These are phyloP conservation scores for Pilaira anomala DNA, from an alignment of 192 early-diverging fungal genomes.

Conservation along the genomic window DNA sequence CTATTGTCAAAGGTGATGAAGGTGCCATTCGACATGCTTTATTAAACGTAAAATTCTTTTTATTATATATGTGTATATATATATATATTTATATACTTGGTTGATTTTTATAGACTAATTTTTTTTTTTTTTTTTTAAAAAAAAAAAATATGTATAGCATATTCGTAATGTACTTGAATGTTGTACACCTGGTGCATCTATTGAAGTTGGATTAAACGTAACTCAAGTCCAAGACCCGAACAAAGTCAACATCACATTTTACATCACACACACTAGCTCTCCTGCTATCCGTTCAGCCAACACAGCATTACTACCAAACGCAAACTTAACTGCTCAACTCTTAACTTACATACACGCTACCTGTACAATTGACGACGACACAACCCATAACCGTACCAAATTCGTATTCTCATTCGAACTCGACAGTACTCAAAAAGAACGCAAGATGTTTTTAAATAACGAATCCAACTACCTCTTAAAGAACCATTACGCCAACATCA, in stretches of 20 bases:
- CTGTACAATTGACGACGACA: not conserved
- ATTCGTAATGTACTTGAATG: conserved; percentile 49
- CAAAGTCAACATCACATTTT: conserved; percentile 14
- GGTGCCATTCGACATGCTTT: conserved; percentile 49
- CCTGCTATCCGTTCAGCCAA: not conserved
- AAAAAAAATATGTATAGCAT: conserved; percentile 34
- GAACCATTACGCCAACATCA: conserved; percentile 27
- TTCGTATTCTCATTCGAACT: conserved; percentile 27
- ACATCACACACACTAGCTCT: conserved; percentile 20
- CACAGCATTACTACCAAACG: conserved; percentile 19
- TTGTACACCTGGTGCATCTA: conserved; percentile 44
- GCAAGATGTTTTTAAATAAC: conserved; percentile 9
- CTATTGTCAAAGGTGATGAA: conserved; percentile 50
- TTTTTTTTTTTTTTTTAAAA: conserved; percentile 5
- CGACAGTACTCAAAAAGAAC: conserved; percentile 8
- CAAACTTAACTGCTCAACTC: conserved; percentile 29
- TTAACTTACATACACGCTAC: conserved; percentile 18
- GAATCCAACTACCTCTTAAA: conserved; percentile 4
- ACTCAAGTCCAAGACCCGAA: not conserved
- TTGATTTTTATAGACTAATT: not conserved
- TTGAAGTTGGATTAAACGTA: conserved; percentile 51
- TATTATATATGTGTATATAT: not conserved
- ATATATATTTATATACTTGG: not conserved
- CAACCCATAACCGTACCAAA: conserved; percentile 9
- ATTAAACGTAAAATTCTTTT: conserved; percentile 42